These are phyloP conservation scores for Pezicula radicicola DNA, from an alignment of 2,329 filamentous ascomycete species.

Conservation along the genomic window DNA sequence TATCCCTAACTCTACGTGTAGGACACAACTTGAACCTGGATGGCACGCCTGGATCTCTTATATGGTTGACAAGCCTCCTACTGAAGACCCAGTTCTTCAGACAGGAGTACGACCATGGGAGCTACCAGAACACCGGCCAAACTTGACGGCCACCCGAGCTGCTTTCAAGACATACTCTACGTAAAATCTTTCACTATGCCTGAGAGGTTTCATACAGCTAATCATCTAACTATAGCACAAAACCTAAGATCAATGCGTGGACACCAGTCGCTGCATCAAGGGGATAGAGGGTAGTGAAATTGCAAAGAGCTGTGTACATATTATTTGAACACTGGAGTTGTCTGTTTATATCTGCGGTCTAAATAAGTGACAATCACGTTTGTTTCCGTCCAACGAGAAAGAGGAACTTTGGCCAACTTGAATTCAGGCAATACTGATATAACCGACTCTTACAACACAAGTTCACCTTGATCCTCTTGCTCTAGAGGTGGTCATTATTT, in stretches of 20 bases:
- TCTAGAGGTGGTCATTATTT: no score
- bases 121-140: constrained; percentile 65
- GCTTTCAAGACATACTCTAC: constrained; percentile 95
- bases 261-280: constrained; percentile 37
- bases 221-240: constrained; percentile 35
- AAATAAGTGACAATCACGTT: no score
- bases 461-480: no score
- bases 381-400: no score
- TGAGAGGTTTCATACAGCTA: background rate
- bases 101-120: constrained; percentile 73
- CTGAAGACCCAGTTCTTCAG: constrained; percentile 69
- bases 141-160: constrained; percentile 70
- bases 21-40: constrained; percentile 84
- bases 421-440: no score
- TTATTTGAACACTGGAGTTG: constrained; percentile 10
- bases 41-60: constrained; percentile 99
- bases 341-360: background rate
- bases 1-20: constrained; percentile 28
- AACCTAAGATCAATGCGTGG: constrained; percentile 53
- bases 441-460: no score
- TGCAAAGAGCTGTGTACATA: constrained; percentile 22
- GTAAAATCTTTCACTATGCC: constrained; percentile 53
- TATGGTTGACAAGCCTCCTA: constrained; percentile 81
- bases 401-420: no score
- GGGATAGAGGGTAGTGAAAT: constrained; percentile 2